Evolutionary conservation across 768 basidiomycete species (phyloP).

Genomic region (Mycena rosella): DNA sequence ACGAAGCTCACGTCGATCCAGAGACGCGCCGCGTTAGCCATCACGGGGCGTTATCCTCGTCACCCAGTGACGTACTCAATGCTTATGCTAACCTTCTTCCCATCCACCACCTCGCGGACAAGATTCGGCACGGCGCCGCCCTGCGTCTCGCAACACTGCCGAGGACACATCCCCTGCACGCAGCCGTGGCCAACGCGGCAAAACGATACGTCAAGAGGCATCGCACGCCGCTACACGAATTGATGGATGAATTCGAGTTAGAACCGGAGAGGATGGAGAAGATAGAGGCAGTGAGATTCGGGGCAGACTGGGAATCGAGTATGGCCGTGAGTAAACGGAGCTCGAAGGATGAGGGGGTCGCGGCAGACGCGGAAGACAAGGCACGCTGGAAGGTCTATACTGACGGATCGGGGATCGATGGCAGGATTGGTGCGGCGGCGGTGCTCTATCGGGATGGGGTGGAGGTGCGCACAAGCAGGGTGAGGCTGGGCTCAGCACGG

Average conservation of each 20-base stretch:
- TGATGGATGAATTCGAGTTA: neutral
- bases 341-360: conserved; percentile 21
- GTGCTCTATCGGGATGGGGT: conserved; percentile 25
- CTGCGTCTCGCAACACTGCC: conserved; percentile 4
- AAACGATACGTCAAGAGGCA: neutral
- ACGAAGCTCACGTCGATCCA: conserved; percentile 28
- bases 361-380: neutral
- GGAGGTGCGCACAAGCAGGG: neutral
- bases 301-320: too few species aligned
- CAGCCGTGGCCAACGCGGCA: neutral
- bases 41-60: conserved; percentile 35
- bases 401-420: conserved; percentile 39
- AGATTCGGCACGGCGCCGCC: neutral
- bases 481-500: conserved; percentile 14
- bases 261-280: conserved; percentile 5
- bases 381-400: conserved; percentile 27
- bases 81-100: conserved; percentile 26
- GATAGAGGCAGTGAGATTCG: neutral
- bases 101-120: neutral
- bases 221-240: neutral
- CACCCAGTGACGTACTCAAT: conserved; percentile 30
- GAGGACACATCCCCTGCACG: neutral
- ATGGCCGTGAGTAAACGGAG: conserved; percentile 1
- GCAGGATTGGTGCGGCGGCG: conserved; percentile 39
- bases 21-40: conserved; percentile 28